Percentiles rank a stretch among this genome's conserved stretches.
Conservation (phyloP, 1,139 yeast genomes). For the Kodamaea plutei region DNA sequence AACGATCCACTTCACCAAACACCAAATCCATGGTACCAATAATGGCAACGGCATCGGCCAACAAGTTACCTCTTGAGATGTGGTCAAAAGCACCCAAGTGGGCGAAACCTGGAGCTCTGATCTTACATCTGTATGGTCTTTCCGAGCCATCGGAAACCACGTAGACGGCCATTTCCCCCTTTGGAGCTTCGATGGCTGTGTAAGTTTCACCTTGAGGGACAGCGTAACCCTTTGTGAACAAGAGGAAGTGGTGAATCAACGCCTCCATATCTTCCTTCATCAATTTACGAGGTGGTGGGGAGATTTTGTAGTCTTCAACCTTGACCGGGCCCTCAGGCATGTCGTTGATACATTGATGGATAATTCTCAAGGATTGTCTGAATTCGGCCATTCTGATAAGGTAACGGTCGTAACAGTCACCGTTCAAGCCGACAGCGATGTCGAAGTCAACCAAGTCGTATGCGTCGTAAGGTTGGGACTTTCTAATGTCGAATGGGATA, state of each 20-base stretch:
- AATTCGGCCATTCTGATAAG: slow-evolving; percentile 87
- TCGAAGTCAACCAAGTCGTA: slow-evolving; percentile 84
- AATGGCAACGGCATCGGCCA: slow-evolving; percentile 92
- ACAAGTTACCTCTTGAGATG: slow-evolving; percentile 78
- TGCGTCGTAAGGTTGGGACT: slow-evolving; percentile 87
- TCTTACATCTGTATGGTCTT: slow-evolving; percentile 89
- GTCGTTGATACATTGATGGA: slow-evolving; percentile 84
- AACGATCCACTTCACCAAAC: slow-evolving; percentile 92
- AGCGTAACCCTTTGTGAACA: slow-evolving; percentile 83
- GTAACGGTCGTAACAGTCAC: slow-evolving; percentile 91
- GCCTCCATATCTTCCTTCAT: slow-evolving; percentile 97
- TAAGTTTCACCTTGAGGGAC: slow-evolving; percentile 92
- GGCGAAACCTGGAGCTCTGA: slow-evolving; percentile 91
- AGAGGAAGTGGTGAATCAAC: slow-evolving; percentile 81
- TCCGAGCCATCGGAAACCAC: slow-evolving; percentile 87
- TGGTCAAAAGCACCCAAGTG: slow-evolving; percentile 87
- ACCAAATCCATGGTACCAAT: slow-evolving; percentile 95
- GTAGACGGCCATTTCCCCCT: slow-evolving; percentile 93
- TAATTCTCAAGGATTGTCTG: slow-evolving; percentile 85
- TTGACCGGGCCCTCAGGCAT: slow-evolving; percentile 93
- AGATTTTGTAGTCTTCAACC: slow-evolving; percentile 83
- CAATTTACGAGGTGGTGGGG: slow-evolving; percentile 74
- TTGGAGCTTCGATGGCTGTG: slow-evolving; percentile 91
- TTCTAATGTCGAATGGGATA: slow-evolving; percentile 81
- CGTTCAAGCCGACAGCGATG: slow-evolving; percentile 79